A percentile compares a stretch with the other conserved stretches of the same genome.
Evolutionary conservation across 2,329 filamentous ascomycete species (phyloP).

Genomic region (Verticillium dahliae): DNA sequence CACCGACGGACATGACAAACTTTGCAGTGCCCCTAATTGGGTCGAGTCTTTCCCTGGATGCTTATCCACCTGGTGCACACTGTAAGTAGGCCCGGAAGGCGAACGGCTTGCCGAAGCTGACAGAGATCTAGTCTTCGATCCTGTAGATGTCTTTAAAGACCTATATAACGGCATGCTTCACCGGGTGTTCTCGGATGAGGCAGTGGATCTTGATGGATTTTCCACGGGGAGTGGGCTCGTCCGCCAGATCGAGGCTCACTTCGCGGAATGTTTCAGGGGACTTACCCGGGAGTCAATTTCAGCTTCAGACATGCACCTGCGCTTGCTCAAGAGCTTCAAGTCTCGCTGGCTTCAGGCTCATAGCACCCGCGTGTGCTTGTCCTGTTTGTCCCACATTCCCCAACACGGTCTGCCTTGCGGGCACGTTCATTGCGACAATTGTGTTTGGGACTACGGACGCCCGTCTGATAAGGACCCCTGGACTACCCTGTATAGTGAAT

Average conservation of each 20-base stretch:
- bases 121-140: slow-evolving; percentile 4
- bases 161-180: slow-evolving; percentile 2
- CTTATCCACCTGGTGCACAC: slow-evolving; percentile 1
- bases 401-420: not conserved
- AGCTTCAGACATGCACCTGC: not conserved
- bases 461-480: not conserved
- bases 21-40: slow-evolving; percentile 1
- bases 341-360: not conserved
- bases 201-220: not conserved
- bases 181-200: not conserved
- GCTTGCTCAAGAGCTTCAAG: not conserved
- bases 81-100: not conserved
- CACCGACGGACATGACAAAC: not conserved
- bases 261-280: not conserved
- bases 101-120: not conserved
- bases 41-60: slow-evolving; percentile 3
- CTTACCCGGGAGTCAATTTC: not conserved
- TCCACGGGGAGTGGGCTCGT: not conserved
- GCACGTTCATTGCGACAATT: not conserved
- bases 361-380: not conserved
- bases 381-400: not conserved
- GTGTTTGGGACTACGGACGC: not conserved
- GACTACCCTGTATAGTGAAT: not conserved
- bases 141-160: not conserved
- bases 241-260: not conserved